Evolutionary conservation across 352 stramenopile species (phyloP).

Genomic region (Detonula confervacea): DNA sequence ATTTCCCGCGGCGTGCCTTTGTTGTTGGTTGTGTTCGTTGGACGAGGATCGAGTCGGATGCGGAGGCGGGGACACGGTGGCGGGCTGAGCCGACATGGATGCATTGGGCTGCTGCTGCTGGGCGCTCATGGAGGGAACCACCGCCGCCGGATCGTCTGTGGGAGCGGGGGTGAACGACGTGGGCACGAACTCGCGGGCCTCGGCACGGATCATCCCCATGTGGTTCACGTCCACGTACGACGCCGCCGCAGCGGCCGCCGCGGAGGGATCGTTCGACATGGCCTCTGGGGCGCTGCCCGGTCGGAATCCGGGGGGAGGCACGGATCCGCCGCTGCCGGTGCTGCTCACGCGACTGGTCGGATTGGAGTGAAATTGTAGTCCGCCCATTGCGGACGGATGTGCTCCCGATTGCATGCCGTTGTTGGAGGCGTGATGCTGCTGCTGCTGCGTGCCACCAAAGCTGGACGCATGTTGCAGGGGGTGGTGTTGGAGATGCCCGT

Average conservation of each 20-base stretch:
- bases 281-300: not conserved
- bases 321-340: constrained; percentile 6
- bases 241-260: not conserved
- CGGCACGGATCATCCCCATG: constrained; percentile 73
- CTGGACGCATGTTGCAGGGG: too few species aligned
- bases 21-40: constrained; percentile 22
- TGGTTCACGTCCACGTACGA: constrained; percentile 42
- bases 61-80: constrained; percentile 24
- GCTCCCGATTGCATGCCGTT: too few species aligned
- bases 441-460: too few species aligned
- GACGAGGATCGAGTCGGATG: constrained; percentile 3
- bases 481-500: too few species aligned
- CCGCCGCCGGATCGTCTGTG: not conserved
- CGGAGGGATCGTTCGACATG: constrained; percentile 1
- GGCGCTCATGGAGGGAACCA: constrained; percentile 47
- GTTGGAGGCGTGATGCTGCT: too few species aligned
- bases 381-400: too few species aligned
- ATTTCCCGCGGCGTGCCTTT: too few species aligned
- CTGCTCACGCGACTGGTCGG: too few species aligned
- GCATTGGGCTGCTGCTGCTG: constrained; percentile 28
- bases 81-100: not conserved
- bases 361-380: too few species aligned
- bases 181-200: constrained; percentile 76
- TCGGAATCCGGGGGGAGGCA: constrained; percentile 59
- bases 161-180: constrained; percentile 45